phyloP scores from a whole-genome alignment of 495 filamentous ascomycete genomes.

The Opeltia flavorubescens region DNA sequence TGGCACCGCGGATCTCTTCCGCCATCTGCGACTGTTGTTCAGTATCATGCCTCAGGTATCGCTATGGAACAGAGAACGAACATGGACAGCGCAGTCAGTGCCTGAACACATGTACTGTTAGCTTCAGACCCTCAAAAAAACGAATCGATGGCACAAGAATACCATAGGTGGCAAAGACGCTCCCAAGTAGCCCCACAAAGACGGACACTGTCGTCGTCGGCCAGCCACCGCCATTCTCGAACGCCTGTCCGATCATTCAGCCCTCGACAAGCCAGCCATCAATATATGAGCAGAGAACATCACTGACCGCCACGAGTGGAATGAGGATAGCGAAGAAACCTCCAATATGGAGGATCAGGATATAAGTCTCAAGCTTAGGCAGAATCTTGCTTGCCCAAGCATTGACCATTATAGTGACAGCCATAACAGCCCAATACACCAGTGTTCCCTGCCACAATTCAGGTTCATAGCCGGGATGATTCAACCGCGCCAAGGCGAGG shows the following conservation, averaged over 20 bases:
- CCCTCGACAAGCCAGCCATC: too few species aligned
- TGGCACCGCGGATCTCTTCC: conserved; percentile 37
- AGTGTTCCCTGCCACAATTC: conserved; percentile 28
- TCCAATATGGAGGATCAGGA: conserved; percentile 33
- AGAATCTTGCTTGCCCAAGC: conserved; percentile 22
- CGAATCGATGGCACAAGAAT: neutral
- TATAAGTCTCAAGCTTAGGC: conserved; percentile 27
- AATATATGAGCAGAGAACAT: conserved; percentile 12
- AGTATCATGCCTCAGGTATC: too few species aligned
- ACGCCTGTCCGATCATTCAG: too few species aligned
- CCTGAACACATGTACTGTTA: conserved; percentile 4
- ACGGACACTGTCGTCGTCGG: conserved; percentile 28
- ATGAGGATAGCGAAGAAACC: conserved; percentile 38
- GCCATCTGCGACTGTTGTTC: conserved; percentile 28
- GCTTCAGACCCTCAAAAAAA: too few species aligned
- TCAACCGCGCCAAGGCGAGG: conserved; percentile 27
- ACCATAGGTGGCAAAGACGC: conserved; percentile 29
- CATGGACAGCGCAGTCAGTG: conserved; percentile 28
- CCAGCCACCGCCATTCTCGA: conserved; percentile 34
- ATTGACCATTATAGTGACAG: conserved; percentile 27
- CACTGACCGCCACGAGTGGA: conserved; percentile 30
- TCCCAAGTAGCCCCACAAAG: conserved; percentile 29
- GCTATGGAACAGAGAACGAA: conserved; percentile 16
- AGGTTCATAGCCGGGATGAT: conserved; percentile 21
- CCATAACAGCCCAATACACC: conserved; percentile 24